These are phyloP conservation scores for Caryopteris hybrid DNA, from an alignment of 305 asterid species.

Conservation along the genomic window DNA sequence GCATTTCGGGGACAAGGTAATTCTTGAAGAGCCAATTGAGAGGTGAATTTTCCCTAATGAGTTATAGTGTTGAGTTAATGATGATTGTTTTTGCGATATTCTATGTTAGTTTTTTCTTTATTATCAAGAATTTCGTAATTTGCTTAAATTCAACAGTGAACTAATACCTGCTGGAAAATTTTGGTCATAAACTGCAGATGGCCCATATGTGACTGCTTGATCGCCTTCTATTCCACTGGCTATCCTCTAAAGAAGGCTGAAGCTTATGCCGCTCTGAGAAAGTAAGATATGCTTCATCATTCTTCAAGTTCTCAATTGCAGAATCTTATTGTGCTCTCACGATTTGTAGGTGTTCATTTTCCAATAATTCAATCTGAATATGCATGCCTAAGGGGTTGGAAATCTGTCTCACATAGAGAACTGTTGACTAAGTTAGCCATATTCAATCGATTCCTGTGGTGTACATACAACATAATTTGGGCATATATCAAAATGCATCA, in stretches of 20 bases:
- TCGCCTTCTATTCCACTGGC: slow-evolving; percentile 84
- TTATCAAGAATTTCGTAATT: not conserved
- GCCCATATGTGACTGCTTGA: slow-evolving; percentile 91
- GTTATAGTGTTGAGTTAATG: not conserved
- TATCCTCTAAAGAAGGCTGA: slow-evolving; percentile 89
- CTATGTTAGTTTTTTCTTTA: not conserved
- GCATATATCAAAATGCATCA: not conserved
- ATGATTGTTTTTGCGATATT: not conserved
- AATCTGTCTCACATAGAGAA: not conserved
- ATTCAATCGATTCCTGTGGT: not conserved
- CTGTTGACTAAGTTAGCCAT: not conserved
- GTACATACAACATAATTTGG: not conserved
- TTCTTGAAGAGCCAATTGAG: slow-evolving; percentile 86
- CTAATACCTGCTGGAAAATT: not conserved
- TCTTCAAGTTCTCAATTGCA: not conserved
- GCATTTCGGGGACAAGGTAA: slow-evolving; percentile 84
- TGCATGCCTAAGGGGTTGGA: not conserved
- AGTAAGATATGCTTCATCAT: slow-evolving; percentile 38
- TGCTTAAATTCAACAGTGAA: no score
- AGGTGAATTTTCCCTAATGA: slow-evolving; percentile 35
- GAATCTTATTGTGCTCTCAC: not conserved
- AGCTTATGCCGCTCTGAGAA: slow-evolving; percentile 84
- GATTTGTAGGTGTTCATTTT: not conserved
- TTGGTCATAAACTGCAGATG: slow-evolving; percentile 50
- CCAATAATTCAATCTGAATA: not conserved